Evolutionary conservation across 371 early-diverging fungal genomes (phyloP).

Genomic region (Mortierella sp.): DNA sequence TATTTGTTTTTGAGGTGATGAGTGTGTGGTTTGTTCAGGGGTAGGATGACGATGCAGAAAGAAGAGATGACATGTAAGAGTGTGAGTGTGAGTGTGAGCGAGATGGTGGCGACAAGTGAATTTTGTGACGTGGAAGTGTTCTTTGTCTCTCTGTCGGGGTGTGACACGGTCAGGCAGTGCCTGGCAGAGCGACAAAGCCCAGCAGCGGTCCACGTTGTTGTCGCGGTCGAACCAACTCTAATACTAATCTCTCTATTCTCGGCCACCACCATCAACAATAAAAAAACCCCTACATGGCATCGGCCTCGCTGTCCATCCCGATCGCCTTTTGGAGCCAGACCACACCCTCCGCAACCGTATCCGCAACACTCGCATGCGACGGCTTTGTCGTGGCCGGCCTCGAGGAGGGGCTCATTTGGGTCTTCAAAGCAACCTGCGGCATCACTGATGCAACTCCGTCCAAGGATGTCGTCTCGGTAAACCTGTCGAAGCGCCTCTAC

Average conservation of each 20-base stretch:
- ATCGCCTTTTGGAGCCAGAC: conserved; percentile 46
- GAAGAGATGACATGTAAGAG: neutral
- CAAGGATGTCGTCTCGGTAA: conserved; percentile 12
- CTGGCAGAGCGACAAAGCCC: too few species aligned
- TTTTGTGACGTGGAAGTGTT: conserved; percentile 10
- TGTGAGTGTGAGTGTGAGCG: neutral
- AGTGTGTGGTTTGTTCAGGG: neutral
- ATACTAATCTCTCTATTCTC: neutral
- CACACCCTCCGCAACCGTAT: conserved; percentile 29
- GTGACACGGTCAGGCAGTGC: neutral
- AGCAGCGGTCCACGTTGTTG: too few species aligned
- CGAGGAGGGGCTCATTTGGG: conserved; percentile 74
- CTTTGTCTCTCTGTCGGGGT: neutral
- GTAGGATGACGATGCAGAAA: neutral
- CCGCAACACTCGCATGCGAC: conserved; percentile 23
- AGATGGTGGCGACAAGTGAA: neutral
- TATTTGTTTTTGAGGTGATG: neutral
- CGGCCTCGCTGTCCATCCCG: conserved; percentile 51
- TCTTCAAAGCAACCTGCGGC: conserved; percentile 37
- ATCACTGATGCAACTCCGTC: neutral
- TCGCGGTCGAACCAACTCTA: neutral
- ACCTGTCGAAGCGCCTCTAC: neutral
- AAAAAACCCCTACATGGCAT: conserved; percentile 10
- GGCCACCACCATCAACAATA: neutral
- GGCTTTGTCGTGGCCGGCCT: conserved; percentile 67